Conservation (phyloP, 2,329 filamentous ascomycete genomes). For the Plenodomus tracheiphilus region DNA sequence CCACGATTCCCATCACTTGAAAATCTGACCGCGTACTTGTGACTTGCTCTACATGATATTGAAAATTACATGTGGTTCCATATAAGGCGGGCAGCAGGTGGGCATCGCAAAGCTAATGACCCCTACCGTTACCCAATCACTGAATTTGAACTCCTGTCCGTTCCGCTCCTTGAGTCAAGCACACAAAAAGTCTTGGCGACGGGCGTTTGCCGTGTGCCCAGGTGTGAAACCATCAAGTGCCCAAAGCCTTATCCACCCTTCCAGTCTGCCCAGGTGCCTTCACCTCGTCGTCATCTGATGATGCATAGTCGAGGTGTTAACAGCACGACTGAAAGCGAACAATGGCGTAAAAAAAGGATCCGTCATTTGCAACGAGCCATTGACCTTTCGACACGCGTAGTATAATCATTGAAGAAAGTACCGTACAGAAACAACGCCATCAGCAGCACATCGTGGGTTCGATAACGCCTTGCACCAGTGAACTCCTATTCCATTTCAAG, state of each 20-base stretch:
- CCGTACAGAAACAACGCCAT: background rate
- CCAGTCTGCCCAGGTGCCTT: too few relatives aligned
- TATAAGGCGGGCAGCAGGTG: background rate
- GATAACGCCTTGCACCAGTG: background rate
- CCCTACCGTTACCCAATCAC: too few relatives aligned
- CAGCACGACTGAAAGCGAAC: too few relatives aligned
- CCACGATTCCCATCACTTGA: background rate
- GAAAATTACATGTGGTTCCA: background rate
- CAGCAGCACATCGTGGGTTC: background rate
- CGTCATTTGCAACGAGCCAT: too few relatives aligned
- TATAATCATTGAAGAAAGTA: background rate
- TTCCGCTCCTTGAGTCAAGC: background rate
- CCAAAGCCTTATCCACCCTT: background rate
- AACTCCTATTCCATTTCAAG: background rate
- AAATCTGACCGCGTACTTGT: too few relatives aligned
- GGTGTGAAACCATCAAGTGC: background rate
- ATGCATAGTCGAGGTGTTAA: too few relatives aligned
- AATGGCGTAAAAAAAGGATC: too few relatives aligned
- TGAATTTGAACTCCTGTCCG: too few relatives aligned
- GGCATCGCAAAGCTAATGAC: background rate
- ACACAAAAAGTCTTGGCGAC: background rate
- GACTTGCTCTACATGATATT: too few relatives aligned
- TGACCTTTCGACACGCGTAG: background rate
- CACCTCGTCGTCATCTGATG: too few relatives aligned
- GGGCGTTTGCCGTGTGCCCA: background rate